These are phyloP conservation scores for Aegilops umbellulata DNA, from an alignment of 176 grass and related monocot genomes.

Conservation along the genomic window DNA sequence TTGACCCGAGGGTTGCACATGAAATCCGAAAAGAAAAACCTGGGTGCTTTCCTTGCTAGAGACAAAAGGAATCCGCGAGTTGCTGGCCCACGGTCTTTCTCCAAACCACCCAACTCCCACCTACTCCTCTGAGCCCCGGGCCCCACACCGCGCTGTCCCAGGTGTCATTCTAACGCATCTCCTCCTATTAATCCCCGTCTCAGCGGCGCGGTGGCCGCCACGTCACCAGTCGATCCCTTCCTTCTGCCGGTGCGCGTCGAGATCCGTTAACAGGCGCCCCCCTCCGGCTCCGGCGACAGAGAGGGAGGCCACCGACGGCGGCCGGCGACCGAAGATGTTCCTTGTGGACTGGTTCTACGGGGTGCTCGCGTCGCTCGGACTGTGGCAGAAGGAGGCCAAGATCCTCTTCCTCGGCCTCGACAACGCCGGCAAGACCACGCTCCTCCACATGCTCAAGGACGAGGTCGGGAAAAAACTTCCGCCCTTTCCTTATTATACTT, in stretches of 20 bases:
- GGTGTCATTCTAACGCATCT: not conserved
- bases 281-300: not conserved
- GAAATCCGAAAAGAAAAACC: not conserved
- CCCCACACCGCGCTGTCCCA: not conserved
- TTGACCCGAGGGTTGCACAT: too few species aligned
- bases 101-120: not conserved
- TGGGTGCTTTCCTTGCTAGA: not conserved
- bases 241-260: slow-evolving; percentile 2
- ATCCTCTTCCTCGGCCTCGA: slow-evolving; percentile 88
- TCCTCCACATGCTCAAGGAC: slow-evolving; percentile 92
- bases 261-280: slow-evolving; percentile 8
- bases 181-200: not conserved
- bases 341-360: slow-evolving; percentile 86
- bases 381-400: slow-evolving; percentile 90
- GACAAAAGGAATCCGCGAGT: not conserved
- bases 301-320: not conserved
- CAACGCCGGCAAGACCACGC: slow-evolving; percentile 83
- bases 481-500: not conserved
- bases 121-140: not conserved
- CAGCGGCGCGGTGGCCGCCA: slow-evolving; percentile 5
- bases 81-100: not conserved
- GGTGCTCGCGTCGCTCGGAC: slow-evolving; percentile 66
- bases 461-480: slow-evolving; percentile 38
- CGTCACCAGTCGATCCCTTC: slow-evolving; percentile 27
- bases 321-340: slow-evolving; percentile 46